A percentile compares a stretch with the other conserved stretches of the same genome.
phyloP scores from a whole-genome alignment of 208 protist genomes.

The Trypanosoma boissoni region DNA sequence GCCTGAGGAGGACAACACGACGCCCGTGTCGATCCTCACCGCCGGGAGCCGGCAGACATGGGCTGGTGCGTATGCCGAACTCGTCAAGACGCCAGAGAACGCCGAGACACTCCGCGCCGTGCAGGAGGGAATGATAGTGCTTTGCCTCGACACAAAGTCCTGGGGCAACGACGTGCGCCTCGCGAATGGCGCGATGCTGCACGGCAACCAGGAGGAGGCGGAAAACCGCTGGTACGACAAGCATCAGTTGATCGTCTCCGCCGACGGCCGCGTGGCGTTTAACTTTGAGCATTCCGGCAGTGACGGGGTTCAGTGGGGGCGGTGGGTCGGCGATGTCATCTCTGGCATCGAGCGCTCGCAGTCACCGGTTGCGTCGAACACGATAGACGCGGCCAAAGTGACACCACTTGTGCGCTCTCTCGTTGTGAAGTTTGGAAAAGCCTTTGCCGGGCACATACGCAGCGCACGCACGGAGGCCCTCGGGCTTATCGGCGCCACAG shows the following conservation, averaged over 20 bases:
- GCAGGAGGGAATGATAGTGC: constrained; percentile 68
- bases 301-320: constrained; percentile 77
- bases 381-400: constrained; percentile 31
- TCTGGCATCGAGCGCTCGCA: constrained; percentile 3
- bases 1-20: constrained; percentile 71
- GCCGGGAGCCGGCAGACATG: constrained; percentile 71
- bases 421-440: constrained; percentile 78
- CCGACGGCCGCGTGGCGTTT: constrained; percentile 78
- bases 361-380: constrained; percentile 15
- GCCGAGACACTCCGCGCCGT: constrained; percentile 59
- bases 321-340: constrained; percentile 79
- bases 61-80: constrained; percentile 77
- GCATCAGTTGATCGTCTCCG: constrained; percentile 88
- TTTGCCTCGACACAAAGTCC: constrained; percentile 68
- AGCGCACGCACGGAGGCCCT: constrained; percentile 62
- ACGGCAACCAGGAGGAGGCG: constrained; percentile 66
- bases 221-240: constrained; percentile 94
- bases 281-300: constrained; percentile 85
- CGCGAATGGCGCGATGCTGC: constrained; percentile 54
- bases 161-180: constrained; percentile 43
- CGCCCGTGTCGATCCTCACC: constrained; percentile 82
- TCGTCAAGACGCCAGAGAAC: constrained; percentile 74
- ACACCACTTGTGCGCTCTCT: constrained; percentile 50
- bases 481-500: constrained; percentile 55
- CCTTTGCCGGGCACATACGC: constrained; percentile 75